Evolutionary conservation across 208 protist species (phyloP).

Genomic region (Zelonia costaricensis): DNA sequence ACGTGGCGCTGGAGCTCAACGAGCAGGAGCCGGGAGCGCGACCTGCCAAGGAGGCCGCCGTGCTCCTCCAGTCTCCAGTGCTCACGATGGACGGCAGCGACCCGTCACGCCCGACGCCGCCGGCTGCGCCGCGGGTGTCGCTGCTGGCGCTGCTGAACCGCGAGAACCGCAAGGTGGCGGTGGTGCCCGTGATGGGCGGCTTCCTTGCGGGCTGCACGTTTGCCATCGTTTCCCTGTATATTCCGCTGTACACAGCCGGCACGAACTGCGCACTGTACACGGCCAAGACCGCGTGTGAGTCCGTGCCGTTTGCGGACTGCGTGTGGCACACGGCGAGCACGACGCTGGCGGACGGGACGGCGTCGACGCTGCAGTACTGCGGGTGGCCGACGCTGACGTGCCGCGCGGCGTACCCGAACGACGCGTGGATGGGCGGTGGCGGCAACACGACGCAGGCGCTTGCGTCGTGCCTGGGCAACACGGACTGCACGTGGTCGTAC

Average conservation of each 20-base stretch:
- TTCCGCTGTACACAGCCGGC: conserved; percentile 44
- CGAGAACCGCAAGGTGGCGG: conserved; percentile 61
- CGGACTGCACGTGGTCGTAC: conserved; percentile 53
- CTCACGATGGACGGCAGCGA: too few species aligned
- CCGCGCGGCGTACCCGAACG: conserved; percentile 20
- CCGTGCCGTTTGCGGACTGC: conserved; percentile 55
- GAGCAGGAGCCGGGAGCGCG: too few species aligned
- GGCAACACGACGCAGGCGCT: conserved; percentile 12
- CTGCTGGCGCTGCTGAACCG: too few species aligned
- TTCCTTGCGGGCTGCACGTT: conserved; percentile 72
- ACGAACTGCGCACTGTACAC: conserved; percentile 61
- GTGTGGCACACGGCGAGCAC: conserved; percentile 31
- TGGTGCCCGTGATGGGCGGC: conserved; percentile 50
- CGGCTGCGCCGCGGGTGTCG: too few species aligned
- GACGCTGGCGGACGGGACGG: not conserved
- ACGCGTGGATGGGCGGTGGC: conserved; percentile 14
- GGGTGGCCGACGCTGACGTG: conserved; percentile 42
- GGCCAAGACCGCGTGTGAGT: conserved; percentile 31
- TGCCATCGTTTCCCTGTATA: conserved; percentile 78
- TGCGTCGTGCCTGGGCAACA: conserved; percentile 32
- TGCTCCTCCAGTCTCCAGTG: too few species aligned
- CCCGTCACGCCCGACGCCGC: too few species aligned
- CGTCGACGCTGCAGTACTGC: conserved; percentile 36
- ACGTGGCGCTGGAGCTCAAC: too few species aligned
- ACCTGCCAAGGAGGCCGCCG: too few species aligned